Conservation (phyloP, 257 asterid species). For the Solanum rostratum region DNA sequence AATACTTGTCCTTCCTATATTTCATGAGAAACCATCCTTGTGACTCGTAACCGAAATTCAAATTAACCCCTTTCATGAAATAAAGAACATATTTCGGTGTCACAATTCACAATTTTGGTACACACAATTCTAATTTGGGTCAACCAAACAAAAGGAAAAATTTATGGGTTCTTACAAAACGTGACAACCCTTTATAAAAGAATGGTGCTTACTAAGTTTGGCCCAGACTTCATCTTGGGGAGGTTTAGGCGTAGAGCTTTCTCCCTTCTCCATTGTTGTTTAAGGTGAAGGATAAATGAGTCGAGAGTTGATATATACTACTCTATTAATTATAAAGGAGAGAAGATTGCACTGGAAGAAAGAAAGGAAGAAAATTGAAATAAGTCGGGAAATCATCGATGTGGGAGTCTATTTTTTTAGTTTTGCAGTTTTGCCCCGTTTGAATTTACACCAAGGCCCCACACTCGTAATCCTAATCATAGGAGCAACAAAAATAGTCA, state of each 20-base stretch:
- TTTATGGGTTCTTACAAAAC: neutral
- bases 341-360: conserved; percentile 1
- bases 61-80: neutral
- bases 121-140: neutral
- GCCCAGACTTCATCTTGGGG: conserved; percentile 50
- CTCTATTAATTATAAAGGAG: neutral
- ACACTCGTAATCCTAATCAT: neutral
- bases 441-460: neutral
- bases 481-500: neutral
- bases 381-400: neutral
- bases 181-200: neutral
- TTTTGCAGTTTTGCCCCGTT: neutral
- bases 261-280: conserved; percentile 54
- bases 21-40: neutral
- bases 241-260: conserved; percentile 39
- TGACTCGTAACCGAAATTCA: neutral
- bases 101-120: neutral
- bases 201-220: conserved; percentile 45
- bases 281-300: neutral
- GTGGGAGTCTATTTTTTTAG: neutral
- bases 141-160: neutral
- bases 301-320: neutral
- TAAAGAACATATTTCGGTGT: neutral
- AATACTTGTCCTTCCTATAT: neutral
- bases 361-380: neutral